phyloP scores from a whole-genome alignment of 2,329 filamentous ascomycete species.

The Trichoderma asperellum region DNA sequence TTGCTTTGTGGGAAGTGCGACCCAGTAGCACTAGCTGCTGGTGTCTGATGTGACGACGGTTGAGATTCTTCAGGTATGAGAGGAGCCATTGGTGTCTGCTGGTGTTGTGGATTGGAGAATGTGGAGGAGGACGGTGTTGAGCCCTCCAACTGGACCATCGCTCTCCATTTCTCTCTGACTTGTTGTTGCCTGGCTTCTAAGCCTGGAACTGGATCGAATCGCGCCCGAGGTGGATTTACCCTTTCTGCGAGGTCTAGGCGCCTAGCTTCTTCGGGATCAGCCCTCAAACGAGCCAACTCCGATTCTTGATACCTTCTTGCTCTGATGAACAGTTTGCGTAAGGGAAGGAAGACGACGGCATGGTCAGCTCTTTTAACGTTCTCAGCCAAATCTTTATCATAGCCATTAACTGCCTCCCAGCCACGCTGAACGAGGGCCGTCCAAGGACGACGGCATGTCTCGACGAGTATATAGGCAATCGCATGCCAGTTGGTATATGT shows the following conservation, averaged over 20 bases:
- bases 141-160: conserved; percentile 48
- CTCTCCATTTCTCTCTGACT: conserved; percentile 54
- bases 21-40: not conserved
- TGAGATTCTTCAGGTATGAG: not conserved
- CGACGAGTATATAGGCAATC: conserved; percentile 54
- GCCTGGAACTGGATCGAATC: conserved; percentile 54
- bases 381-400: conserved; percentile 47
- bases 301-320: conserved; percentile 56
- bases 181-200: conserved; percentile 53
- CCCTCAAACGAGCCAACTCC: conserved; percentile 54
- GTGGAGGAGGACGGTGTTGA: conserved; percentile 32
- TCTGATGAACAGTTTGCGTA: conserved; percentile 58
- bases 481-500: conserved; percentile 58
- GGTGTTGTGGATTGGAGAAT: conserved; percentile 18
- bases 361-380: conserved; percentile 51
- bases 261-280: conserved; percentile 53
- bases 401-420: conserved; percentile 51
- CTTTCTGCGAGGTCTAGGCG: conserved; percentile 55
- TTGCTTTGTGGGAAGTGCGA: not conserved
- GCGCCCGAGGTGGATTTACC: conserved; percentile 47
- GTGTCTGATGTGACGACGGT: not conserved
- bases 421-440: conserved; percentile 55
- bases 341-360: conserved; percentile 56
- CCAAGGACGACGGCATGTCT: conserved; percentile 53
- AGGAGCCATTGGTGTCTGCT: conserved; percentile 7